Evolutionary conservation across 2,329 filamentous ascomycete species (phyloP).

Genomic region (Aureobasidium sp.): DNA sequence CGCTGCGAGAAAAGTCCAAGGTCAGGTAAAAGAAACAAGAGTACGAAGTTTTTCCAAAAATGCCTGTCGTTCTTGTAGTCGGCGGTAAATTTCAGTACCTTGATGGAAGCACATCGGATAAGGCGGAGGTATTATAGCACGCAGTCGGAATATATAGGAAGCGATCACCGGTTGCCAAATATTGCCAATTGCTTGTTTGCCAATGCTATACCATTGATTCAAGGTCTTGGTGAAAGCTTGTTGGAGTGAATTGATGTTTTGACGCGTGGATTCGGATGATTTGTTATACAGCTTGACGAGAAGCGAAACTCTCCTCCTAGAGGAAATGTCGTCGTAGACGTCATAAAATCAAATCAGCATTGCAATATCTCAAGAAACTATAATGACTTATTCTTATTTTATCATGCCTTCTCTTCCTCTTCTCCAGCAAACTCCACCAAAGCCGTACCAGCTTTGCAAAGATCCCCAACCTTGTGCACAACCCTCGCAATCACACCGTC

Average conservation of each 20-base stretch:
- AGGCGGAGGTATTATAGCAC: not conserved
- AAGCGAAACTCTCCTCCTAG: not conserved
- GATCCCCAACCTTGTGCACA: slow-evolving; percentile 39
- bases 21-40: not conserved
- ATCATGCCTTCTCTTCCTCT: not conserved
- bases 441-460: slow-evolving; percentile 39
- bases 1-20: not conserved
- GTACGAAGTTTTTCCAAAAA: too few relatives aligned
- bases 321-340: not conserved
- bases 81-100: not conserved
- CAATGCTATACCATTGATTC: not conserved
- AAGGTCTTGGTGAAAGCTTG: not conserved
- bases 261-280: not conserved
- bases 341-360: not conserved
- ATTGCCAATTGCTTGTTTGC: not conserved
- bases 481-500: slow-evolving; percentile 40
- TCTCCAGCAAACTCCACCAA: slow-evolving; percentile 35
- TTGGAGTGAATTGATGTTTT: not conserved
- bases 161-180: not conserved
- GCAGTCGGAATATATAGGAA: not conserved
- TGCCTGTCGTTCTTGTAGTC: not conserved
- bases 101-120: not conserved
- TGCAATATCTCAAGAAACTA: too few relatives aligned
- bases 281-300: not conserved
- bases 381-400: not conserved